Evolutionary conservation across 139 green algal genomes (phyloP).

Genomic region (Penium margaritaceum): DNA sequence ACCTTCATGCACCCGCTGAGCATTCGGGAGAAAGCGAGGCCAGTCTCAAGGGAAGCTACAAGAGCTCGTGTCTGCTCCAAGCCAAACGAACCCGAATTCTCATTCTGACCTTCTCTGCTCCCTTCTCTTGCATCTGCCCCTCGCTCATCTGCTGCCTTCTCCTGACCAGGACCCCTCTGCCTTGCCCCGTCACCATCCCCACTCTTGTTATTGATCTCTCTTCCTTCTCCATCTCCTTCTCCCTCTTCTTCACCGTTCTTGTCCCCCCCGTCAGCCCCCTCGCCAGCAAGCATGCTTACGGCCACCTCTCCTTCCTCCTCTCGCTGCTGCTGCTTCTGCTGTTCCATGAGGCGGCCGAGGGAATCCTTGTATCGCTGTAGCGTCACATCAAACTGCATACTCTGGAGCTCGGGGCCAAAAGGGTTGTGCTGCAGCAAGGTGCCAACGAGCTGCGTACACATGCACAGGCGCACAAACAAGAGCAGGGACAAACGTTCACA

Average conservation of each 20-base stretch:
- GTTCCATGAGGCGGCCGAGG: background rate
- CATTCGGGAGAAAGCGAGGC: conserved; percentile 52
- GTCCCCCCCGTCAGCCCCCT: no score
- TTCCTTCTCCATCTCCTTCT: background rate
- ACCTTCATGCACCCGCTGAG: conserved; percentile 42
- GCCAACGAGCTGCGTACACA: conserved; percentile 21
- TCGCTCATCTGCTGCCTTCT: background rate
- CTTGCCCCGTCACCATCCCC: conserved; percentile 23
- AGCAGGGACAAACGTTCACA: no score
- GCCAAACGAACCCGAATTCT: no score
- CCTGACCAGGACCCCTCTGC: no score
- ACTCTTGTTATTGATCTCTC: background rate
- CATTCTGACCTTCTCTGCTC: no score
- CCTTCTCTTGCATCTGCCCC: background rate
- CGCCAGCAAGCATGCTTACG: no score
- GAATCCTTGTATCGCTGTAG: background rate
- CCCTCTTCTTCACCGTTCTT: no score
- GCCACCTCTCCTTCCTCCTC: conserved; percentile 1
- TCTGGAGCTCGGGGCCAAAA: conserved; percentile 58
- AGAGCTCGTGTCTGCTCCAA: conserved; percentile 46
- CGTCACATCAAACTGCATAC: conserved; percentile 12
- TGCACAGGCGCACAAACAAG: no score
- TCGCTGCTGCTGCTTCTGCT: background rate
- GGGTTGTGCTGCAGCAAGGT: conserved; percentile 65
- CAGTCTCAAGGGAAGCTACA: conserved; percentile 64